phyloP scores from a whole-genome alignment of 306 rosid species.

The Herpetospermum pedunculosum region DNA sequence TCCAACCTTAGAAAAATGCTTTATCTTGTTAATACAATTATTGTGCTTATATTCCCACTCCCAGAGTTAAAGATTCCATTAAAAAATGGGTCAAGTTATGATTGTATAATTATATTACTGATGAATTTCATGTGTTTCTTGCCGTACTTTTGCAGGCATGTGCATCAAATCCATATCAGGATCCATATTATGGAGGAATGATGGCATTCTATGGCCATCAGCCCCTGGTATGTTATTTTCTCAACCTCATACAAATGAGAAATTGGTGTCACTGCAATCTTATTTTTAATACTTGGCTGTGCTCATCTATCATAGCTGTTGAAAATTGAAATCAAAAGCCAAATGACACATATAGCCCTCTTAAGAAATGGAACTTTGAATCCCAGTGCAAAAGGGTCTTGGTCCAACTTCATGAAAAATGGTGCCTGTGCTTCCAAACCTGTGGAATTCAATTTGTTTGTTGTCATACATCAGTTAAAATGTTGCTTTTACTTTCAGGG shows the following conservation, averaged over 20 bases:
- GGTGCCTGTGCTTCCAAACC: background rate
- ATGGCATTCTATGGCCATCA: conserved; percentile 80
- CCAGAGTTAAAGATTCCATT: conserved; percentile 13
- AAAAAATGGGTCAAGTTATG: background rate
- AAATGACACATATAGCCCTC: background rate
- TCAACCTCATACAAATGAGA: background rate
- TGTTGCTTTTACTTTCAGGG: background rate
- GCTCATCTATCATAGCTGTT: background rate
- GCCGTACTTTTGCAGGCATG: conserved; percentile 60
- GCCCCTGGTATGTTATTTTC: conserved; percentile 47
- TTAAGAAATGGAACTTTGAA: background rate
- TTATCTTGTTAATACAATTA: background rate
- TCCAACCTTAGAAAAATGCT: background rate
- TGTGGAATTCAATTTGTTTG: background rate
- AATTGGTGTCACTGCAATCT: background rate
- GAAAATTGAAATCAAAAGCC: background rate
- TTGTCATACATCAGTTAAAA: background rate
- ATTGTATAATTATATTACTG: conserved; percentile 9
- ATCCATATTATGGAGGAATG: conserved; percentile 79
- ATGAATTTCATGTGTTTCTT: conserved; percentile 17
- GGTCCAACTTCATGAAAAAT: background rate
- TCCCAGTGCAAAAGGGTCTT: background rate
- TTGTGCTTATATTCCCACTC: conserved; percentile 11
- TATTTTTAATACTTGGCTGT: background rate
- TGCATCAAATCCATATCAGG: conserved; percentile 79